Evolutionary conservation across 495 filamentous ascomycete species (phyloP), one percentile per base, ranked within the genome.

Genomic region (Penicillium diatomitis): DNA sequence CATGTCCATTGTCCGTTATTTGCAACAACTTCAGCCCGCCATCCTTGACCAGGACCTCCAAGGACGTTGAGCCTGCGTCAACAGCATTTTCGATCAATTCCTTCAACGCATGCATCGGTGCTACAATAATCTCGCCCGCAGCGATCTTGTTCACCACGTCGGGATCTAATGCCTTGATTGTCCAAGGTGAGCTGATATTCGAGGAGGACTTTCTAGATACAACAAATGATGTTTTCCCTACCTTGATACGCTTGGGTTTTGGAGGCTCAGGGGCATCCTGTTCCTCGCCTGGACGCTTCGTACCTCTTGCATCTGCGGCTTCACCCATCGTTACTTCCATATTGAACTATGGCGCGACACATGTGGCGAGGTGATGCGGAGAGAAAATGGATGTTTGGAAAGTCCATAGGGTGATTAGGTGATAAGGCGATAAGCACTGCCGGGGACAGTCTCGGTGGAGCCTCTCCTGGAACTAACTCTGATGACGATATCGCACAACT

Each of bases 81-180:
- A 99, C 94, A 6, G 94, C 83, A 56, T 99, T 99, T 60, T 99
- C 94, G 8, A 97, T 95, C 41, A 99, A 72, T 65, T 99, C 94
- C 70, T 99, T 99, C 32, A 99, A 68, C 12, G 94, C 94, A 63
- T 99, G 88, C 50, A 97, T 90, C 27, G 94, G 94, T 8, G 94
- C 92, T 44, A 97, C 89, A 45, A 99, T 97, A 52, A 97, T 99
- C 63, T 99, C 94, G 10, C 94, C 94, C n/a, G 94, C 94, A 6
- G 94, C 94, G 56, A 99, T 99, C 69, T 96, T 97, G 71, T 97
- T 97, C 49, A 97, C 88, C 37, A 99, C 94, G 74, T 96, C 89
- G 60, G 87, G 85, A 62, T 96, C 86, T 11, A 99, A 80, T 30
- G 90, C 84, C 87, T 95, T 41, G 10, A 10, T 3, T 28, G 10